Conservation (phyloP, 768 basidiomycete genomes). For the Melanogaster broomeanus region DNA sequence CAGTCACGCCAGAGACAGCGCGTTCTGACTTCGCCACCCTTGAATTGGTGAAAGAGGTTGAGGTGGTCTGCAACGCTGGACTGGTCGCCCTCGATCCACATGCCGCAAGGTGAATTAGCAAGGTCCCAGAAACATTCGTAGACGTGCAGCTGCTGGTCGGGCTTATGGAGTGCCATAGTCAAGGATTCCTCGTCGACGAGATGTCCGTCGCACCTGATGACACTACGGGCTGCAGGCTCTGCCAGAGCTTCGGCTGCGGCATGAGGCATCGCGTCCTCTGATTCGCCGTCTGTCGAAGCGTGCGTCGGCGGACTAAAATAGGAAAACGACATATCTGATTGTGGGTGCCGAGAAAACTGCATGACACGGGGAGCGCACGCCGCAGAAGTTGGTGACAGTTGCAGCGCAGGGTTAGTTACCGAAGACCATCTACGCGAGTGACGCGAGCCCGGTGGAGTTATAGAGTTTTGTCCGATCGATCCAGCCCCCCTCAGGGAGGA, state of each 20-base stretch:
- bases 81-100: conserved; percentile 38
- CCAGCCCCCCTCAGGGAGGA: conserved; percentile 33
- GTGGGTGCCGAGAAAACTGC: conserved; percentile 22
- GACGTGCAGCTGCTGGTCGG: conserved; percentile 26
- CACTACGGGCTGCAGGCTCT: conserved; percentile 12
- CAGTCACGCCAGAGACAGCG: conserved; percentile 35
- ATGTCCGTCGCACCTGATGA: conserved; percentile 27
- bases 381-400: conserved; percentile 19
- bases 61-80: conserved; percentile 34
- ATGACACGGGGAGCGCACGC: conserved; percentile 11
- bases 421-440: conserved; percentile 34
- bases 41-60: conserved; percentile 30
- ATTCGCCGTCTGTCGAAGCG: conserved; percentile 23
- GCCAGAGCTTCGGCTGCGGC: conserved; percentile 16
- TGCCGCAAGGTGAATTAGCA: conserved; percentile 24
- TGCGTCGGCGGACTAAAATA: conserved; percentile 22
- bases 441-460: conserved; percentile 28
- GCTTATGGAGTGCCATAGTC: conserved; percentile 20
- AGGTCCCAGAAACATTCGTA: conserved; percentile 34
- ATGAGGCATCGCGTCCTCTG: conserved; percentile 13
- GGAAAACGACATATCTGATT: conserved; percentile 9
- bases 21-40: conserved; percentile 31
- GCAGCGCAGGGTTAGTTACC: conserved; percentile 28
- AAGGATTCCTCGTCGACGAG: conserved; percentile 31
- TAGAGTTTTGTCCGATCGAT: conserved; percentile 32